Percentiles rank a stretch among this genome's conserved stretches.
Evolutionary conservation across 495 filamentous ascomycete genomes (phyloP).

Genomic region (Penicillium dipodomyicola): DNA sequence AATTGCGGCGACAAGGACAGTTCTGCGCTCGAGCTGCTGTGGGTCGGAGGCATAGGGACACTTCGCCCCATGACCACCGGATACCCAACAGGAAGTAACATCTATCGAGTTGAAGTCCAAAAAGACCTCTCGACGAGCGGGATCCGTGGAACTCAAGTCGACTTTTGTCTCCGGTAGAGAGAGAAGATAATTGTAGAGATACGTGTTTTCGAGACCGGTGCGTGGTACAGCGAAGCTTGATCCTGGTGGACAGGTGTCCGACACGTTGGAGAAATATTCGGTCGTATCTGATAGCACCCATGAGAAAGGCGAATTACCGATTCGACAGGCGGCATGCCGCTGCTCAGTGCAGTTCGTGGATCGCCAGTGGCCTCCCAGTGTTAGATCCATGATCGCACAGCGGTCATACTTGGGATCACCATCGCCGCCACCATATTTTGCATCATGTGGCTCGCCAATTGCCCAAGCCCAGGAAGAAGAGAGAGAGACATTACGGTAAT

Average conservation of each 20-base stretch:
- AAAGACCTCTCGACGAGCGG: conserved; percentile 41
- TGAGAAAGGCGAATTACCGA: conserved; percentile 46
- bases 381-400: conserved; percentile 53
- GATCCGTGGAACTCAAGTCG: conserved; percentile 26
- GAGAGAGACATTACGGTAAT: conserved; percentile 53
- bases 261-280: conserved; percentile 36
- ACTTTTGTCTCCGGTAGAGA: conserved; percentile 23
- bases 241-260: conserved; percentile 38
- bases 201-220: conserved; percentile 61
- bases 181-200: conserved; percentile 44
- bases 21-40: conserved; percentile 37
- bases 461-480: conserved; percentile 60
- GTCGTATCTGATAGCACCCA: conserved; percentile 50
- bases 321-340: conserved; percentile 55
- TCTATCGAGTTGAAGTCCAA: conserved; percentile 60
- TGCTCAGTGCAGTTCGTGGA: conserved; percentile 51
- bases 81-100: conserved; percentile 57
- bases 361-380: conserved; percentile 51
- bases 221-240: conserved; percentile 52
- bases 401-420: conserved; percentile 32
- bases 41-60: conserved; percentile 54
- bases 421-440: conserved; percentile 24
- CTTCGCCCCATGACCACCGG: conserved; percentile 44
- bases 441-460: conserved; percentile 50
- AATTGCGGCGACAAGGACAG: conserved; percentile 58